These are phyloP conservation scores for Shiraia sp. DNA, from an alignment of 2,329 filamentous ascomycete species.

Conservation along the genomic window DNA sequence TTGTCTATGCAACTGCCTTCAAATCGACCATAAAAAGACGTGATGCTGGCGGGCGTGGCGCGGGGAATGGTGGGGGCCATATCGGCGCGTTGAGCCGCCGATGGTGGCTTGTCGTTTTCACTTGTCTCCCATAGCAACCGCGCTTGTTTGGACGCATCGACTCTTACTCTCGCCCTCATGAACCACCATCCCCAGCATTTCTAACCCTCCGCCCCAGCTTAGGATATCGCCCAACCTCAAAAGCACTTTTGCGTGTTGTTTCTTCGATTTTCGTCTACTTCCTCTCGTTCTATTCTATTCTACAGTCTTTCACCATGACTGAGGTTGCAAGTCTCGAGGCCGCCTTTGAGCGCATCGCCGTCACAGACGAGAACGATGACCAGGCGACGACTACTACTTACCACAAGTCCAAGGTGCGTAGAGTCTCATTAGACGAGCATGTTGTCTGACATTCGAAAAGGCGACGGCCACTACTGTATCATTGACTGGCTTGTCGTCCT, in stretches of 20 bases:
- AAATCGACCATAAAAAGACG: too few relatives aligned
- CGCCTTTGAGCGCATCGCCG: constrained; percentile 86
- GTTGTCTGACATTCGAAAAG: constrained; percentile 17
- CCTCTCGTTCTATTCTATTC: constrained; percentile 4
- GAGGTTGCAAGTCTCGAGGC: constrained; percentile 78
- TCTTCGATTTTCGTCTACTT: neutral
- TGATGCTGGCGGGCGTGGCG: neutral
- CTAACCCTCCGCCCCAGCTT: constrained; percentile 8
- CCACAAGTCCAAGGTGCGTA: constrained; percentile 75
- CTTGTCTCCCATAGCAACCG: constrained; percentile 13
- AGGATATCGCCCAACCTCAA: constrained; percentile 8
- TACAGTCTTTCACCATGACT: constrained; percentile 51
- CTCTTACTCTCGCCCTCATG: constrained; percentile 5
- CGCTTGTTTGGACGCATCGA: constrained; percentile 20
- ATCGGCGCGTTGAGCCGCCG: constrained; percentile 9
- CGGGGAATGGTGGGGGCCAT: constrained; percentile 7
- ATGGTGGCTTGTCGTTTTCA: constrained; percentile 1
- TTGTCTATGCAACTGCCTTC: constrained; percentile 1
- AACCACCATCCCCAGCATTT: neutral
- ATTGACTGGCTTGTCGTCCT: constrained; percentile 52
- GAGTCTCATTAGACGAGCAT: constrained; percentile 1
- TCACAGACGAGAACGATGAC: constrained; percentile 81
- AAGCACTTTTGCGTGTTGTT: constrained; percentile 8
- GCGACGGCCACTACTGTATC: constrained; percentile 47
- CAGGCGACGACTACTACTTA: constrained; percentile 62